phyloP scores from a whole-genome alignment of 768 basidiomycete genomes.

The Scleroderma bovista region DNA sequence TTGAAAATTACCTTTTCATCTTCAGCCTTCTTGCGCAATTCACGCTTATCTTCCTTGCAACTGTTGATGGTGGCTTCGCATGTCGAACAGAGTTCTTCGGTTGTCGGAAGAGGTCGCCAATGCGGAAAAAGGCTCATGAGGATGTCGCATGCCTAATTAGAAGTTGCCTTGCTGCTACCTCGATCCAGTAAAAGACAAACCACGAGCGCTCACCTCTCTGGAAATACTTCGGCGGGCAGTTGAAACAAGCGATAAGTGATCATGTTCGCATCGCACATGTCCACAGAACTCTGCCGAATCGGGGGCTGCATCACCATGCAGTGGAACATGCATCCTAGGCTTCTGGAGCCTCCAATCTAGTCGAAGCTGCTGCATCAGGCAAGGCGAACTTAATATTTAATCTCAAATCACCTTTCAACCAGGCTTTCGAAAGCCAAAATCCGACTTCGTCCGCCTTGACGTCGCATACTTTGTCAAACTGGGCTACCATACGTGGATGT shows the following conservation, averaged over 20 bases:
- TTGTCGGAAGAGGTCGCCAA: conserved; percentile 54
- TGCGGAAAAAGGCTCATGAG: conserved; percentile 55
- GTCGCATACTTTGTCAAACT: conserved; percentile 51
- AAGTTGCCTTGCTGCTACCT: conserved; percentile 4
- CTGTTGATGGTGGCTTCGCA: conserved; percentile 54
- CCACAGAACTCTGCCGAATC: conserved; percentile 48
- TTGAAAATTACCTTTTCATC: conserved; percentile 61
- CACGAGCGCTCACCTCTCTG: conserved; percentile 37
- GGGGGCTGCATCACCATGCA: conserved; percentile 60
- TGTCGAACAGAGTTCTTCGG: conserved; percentile 51
- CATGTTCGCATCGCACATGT: conserved; percentile 74
- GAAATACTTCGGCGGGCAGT: conserved; percentile 61
- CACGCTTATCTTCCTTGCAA: conserved; percentile 58
- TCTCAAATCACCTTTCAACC: conserved; percentile 63
- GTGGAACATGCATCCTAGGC: conserved; percentile 70
- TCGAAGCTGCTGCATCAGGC: conserved; percentile 5
- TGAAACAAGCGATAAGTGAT: conserved; percentile 47
- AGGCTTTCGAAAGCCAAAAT: conserved; percentile 74
- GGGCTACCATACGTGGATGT: conserved; percentile 55
- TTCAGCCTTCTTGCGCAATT: conserved; percentile 60
- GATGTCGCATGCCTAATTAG: conserved; percentile 48
- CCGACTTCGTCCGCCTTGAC: conserved; percentile 38
- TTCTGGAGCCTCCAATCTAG: conserved; percentile 68
- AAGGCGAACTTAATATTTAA: conserved; percentile 4
- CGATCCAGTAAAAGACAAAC: conserved; percentile 5